These are phyloP conservation scores for Botrytis paeoniae DNA, from an alignment of 2,329 filamentous ascomycete species.

Conservation along the genomic window DNA sequence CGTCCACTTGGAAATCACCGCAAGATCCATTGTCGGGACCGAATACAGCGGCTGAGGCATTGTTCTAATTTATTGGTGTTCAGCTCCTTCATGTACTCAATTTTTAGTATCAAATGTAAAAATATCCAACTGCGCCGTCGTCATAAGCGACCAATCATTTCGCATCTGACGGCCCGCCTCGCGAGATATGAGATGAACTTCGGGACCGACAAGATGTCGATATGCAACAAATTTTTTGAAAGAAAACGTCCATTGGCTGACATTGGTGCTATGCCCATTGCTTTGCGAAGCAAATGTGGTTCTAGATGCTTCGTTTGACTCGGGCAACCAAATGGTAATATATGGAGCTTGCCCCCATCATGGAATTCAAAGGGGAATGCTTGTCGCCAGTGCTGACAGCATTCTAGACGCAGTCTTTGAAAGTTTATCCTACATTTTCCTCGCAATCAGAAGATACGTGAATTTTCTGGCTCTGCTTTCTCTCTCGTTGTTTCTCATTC, in stretches of 20 bases:
- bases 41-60: background rate
- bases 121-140: background rate
- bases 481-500: no score
- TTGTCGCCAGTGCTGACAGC: constrained; percentile 1
- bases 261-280: background rate
- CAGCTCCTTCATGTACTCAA: background rate
- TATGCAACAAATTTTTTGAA: constrained; percentile 2
- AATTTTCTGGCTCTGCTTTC: background rate
- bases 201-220: constrained; percentile 14
- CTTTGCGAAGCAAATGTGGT: background rate
- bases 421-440: background rate
- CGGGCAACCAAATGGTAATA: background rate
- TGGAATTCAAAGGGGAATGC: background rate
- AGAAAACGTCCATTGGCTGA: background rate
- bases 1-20: background rate
- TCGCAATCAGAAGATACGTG: background rate
- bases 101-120: background rate
- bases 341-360: background rate
- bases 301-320: background rate
- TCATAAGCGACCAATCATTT: constrained; percentile 6
- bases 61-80: background rate
- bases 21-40: background rate
- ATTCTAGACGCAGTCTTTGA: background rate
- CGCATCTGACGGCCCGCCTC: background rate
- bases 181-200: background rate